These are phyloP conservation scores for Cairneyella variabilis DNA, from an alignment of 495 filamentous ascomycete genomes.

Conservation along the genomic window DNA sequence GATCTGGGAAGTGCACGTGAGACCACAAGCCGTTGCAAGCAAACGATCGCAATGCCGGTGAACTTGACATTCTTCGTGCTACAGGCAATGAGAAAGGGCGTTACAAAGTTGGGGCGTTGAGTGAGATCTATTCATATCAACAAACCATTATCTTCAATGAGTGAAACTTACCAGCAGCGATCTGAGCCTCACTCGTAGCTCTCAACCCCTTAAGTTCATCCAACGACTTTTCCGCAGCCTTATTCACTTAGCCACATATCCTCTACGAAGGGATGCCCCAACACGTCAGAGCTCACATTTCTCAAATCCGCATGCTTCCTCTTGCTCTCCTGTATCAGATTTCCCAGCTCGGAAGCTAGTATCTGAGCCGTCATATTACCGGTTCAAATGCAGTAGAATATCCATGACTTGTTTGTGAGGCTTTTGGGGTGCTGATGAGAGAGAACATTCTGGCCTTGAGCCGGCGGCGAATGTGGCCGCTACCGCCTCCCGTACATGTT, in stretches of 20 bases:
- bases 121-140: conserved; percentile 62
- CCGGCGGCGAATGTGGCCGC: conserved; percentile 17
- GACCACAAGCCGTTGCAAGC: conserved; percentile 83
- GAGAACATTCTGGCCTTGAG: conserved; percentile 1
- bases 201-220: conserved; percentile 82
- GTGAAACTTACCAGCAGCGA: conserved; percentile 65
- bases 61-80: conserved; percentile 84
- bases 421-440: conserved; percentile 1
- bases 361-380: conserved; percentile 87
- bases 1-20: conserved; percentile 69
- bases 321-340: conserved; percentile 92
- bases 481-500: conserved; percentile 8
- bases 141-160: neutral
- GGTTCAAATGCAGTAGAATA: conserved; percentile 24
- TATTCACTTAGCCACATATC: conserved; percentile 23
- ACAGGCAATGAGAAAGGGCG: conserved; percentile 91
- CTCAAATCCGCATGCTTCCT: conserved; percentile 85
- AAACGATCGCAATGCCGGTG: conserved; percentile 78
- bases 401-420: conserved; percentile 17
- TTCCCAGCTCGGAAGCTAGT: conserved; percentile 82
- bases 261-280: neutral
- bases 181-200: conserved; percentile 73
- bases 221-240: conserved; percentile 93
- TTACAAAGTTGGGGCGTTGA: conserved; percentile 75
- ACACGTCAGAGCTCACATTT: conserved; percentile 55